Evolutionary conservation across 768 basidiomycete genomes (phyloP).

Genomic region (Mycena olivaceomarginata): DNA sequence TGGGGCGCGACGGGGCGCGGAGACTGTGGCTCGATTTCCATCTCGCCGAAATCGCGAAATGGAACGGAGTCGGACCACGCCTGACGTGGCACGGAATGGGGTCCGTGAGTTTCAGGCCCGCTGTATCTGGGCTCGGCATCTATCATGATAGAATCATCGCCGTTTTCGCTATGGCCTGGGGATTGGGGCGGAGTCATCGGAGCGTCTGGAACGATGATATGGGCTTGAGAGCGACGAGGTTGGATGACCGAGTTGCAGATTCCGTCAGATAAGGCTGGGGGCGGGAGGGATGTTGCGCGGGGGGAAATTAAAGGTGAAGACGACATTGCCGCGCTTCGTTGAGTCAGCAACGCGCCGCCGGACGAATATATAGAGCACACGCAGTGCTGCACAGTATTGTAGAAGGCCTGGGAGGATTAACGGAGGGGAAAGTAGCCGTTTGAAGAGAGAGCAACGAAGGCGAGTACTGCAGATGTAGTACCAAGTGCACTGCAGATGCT

Average conservation of each 20-base stretch:
- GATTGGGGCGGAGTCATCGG: conserved; percentile 85
- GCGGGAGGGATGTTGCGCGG: conserved; percentile 39
- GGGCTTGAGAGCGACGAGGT: conserved; percentile 63
- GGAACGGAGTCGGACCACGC: conserved; percentile 39
- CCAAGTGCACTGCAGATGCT: conserved; percentile 38
- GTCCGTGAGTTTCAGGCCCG: conserved; percentile 49
- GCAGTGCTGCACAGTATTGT: conserved; percentile 32
- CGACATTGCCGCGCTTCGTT: conserved; percentile 32
- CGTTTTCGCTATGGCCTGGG: conserved; percentile 69
- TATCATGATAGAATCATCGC: conserved; percentile 60
- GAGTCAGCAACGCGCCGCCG: conserved; percentile 35
- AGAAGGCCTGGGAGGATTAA: conserved; percentile 5
- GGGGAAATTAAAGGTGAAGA: conserved; percentile 52
- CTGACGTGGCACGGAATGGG: conserved; percentile 31
- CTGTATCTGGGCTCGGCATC: conserved; percentile 62
- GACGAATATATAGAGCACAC: conserved; percentile 27
- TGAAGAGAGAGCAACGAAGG: conserved; percentile 15
- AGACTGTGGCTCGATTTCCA: conserved; percentile 50
- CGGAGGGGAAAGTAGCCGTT: not conserved
- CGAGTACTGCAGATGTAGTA: conserved; percentile 15
- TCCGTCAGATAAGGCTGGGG: conserved; percentile 35
- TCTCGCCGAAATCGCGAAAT: conserved; percentile 46
- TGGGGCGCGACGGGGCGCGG: conserved; percentile 46
- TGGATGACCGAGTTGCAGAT: conserved; percentile 40
- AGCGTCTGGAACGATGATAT: conserved; percentile 69